A percentile compares a stretch with the other conserved stretches of the same genome.
phyloP scores from a whole-genome alignment of 2,329 filamentous ascomycete genomes.

The Trichoderma endophyticum region DNA sequence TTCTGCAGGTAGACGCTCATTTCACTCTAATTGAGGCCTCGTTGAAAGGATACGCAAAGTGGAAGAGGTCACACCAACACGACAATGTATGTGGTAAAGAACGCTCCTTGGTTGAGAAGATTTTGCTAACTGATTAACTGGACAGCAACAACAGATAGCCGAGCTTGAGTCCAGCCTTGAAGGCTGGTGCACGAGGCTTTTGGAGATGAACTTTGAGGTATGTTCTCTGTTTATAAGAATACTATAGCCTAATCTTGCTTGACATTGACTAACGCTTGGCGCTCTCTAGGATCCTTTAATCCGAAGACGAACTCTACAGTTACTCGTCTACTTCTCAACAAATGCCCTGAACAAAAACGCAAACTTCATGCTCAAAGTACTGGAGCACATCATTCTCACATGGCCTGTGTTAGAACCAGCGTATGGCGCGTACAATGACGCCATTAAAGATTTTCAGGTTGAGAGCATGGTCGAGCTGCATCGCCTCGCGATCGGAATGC shows the following conservation, averaged over 20 bases:
- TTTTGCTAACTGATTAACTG: conserved; percentile 23
- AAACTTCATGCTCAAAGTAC: conserved; percentile 79
- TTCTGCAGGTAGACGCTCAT: conserved; percentile 80
- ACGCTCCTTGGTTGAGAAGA: not conserved
- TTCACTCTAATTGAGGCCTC: conserved; percentile 87
- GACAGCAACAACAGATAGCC: conserved; percentile 52
- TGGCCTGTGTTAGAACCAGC: conserved; percentile 71
- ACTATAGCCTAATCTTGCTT: not conserved
- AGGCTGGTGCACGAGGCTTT: conserved; percentile 68
- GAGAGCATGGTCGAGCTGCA: conserved; percentile 86
- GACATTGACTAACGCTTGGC: not conserved
- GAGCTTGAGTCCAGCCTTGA: conserved; percentile 63
- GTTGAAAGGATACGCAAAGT: conserved; percentile 83
- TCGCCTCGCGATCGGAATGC: conserved; percentile 83
- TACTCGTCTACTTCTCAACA: conserved; percentile 81
- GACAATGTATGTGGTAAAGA: conserved; percentile 29
- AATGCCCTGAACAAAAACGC: conserved; percentile 74
- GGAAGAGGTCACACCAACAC: conserved; percentile 46
- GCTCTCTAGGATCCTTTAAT: conserved; percentile 68
- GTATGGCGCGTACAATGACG: conserved; percentile 74
- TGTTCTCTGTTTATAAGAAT: conserved; percentile 1
- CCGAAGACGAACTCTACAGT: conserved; percentile 74
- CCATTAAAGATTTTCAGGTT: conserved; percentile 82
- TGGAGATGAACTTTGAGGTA: conserved; percentile 67
- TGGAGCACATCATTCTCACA: conserved; percentile 87